Conservation (phyloP, 1,284 basidiomycete species). For the Stereum hirsutum region DNA sequence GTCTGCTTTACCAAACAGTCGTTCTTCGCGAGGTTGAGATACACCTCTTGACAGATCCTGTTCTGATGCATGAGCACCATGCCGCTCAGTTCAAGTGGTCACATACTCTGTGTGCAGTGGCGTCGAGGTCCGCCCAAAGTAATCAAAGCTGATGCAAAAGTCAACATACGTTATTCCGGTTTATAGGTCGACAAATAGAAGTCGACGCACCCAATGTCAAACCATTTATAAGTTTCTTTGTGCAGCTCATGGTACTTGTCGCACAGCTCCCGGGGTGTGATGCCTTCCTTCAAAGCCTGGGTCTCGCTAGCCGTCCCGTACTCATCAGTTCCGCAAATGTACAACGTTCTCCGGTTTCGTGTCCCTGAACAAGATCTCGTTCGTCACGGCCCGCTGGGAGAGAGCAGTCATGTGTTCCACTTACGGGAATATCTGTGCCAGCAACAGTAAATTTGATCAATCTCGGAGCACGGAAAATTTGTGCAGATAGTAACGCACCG, state of each 20-base stretch:
- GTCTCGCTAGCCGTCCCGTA: slow-evolving; percentile 99
- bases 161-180: neutral
- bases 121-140: slow-evolving; percentile 94
- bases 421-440: slow-evolving; percentile 64
- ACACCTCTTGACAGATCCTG: slow-evolving; percentile 87
- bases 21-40: slow-evolving; percentile 74
- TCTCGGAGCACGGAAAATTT: neutral
- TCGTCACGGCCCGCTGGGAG: neutral
- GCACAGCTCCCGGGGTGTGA: slow-evolving; percentile 83
- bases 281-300: slow-evolving; percentile 89
- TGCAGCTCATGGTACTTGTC: slow-evolving; percentile 93
- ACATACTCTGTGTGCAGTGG: slow-evolving; percentile 82
- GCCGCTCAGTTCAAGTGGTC: neutral
- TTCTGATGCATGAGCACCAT: slow-evolving; percentile 6
- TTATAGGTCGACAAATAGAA: slow-evolving; percentile 2
- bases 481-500: slow-evolving; percentile 50
- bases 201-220: slow-evolving; percentile 64
- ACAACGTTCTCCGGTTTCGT: slow-evolving; percentile 65
- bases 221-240: slow-evolving; percentile 93
- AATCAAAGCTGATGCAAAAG: slow-evolving; percentile 70
- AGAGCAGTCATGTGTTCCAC: slow-evolving; percentile 18
- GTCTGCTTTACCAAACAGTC: slow-evolving; percentile 73
- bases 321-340: slow-evolving; percentile 97
- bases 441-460: slow-evolving; percentile 14
- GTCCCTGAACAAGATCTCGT: slow-evolving; percentile 38